phyloP scores from a whole-genome alignment of 2,329 filamentous ascomycete genomes.

The Myrmaecium sp. region DNA sequence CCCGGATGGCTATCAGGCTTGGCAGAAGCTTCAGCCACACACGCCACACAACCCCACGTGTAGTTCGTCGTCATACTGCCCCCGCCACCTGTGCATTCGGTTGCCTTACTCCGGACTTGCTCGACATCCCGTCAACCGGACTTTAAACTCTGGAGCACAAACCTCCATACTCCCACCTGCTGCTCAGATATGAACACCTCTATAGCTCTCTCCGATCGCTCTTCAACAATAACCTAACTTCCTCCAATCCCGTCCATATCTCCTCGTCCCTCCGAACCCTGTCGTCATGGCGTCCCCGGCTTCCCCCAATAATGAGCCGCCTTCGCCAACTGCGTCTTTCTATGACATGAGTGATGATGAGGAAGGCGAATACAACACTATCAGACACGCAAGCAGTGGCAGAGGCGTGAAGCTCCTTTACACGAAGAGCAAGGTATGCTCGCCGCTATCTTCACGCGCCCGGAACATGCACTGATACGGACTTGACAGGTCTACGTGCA shows the following conservation, averaged over 20 bases:
- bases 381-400: constrained; percentile 60
- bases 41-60: too few species aligned
- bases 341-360: constrained; percentile 96
- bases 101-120: too few species aligned
- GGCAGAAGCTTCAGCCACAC: too few species aligned
- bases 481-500: constrained; percentile 71
- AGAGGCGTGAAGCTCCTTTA: constrained; percentile 84
- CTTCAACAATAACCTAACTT: too few species aligned
- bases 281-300: constrained; percentile 15
- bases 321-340: constrained; percentile 73
- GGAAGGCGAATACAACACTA: constrained; percentile 87
- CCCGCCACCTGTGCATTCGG: too few species aligned
- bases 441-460: neutral
- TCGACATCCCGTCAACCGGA: too few species aligned
- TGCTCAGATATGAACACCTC: constrained; percentile 1
- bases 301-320: constrained; percentile 17
- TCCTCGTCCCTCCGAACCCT: constrained; percentile 2
- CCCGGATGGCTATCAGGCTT: too few species aligned
- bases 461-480: constrained; percentile 8
- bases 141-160: too few species aligned
- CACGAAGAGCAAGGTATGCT: constrained; percentile 77
- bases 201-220: neutral
- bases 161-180: too few species aligned
- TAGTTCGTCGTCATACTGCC: too few species aligned
- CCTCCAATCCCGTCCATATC: too few species aligned